Evolutionary conservation across 257 asterid species (phyloP).

Genomic region (Anisodus tanguticus): DNA sequence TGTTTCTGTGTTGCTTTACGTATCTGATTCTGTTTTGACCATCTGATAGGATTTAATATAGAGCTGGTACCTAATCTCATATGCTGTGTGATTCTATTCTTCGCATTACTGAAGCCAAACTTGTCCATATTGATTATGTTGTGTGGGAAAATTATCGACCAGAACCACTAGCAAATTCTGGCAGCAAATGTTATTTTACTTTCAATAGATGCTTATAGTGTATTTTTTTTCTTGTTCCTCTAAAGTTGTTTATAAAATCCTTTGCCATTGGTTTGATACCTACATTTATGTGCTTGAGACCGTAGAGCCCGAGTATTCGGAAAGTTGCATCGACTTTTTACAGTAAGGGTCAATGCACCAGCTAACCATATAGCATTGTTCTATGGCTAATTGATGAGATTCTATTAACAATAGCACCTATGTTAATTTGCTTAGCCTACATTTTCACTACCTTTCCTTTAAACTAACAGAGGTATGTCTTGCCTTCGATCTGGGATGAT

Average conservation of each 20-base stretch:
- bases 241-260: background rate
- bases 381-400: background rate
- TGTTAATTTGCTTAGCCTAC: background rate
- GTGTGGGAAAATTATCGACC: background rate
- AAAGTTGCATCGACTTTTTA: background rate
- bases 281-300: background rate
- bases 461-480: too few species aligned
- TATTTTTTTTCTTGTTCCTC: background rate
- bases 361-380: background rate
- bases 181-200: background rate
- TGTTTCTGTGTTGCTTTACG: background rate
- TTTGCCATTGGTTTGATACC: background rate
- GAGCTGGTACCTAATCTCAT: background rate
- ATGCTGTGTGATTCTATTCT: background rate
- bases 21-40: background rate
- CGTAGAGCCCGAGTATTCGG: background rate
- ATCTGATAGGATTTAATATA: background rate
- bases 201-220: background rate
- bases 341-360: background rate
- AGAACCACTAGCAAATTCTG: background rate
- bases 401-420: background rate
- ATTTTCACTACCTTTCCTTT: too few species aligned
- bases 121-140: background rate
- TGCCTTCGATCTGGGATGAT: background rate
- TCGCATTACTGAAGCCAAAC: background rate